Percentiles rank a stretch among this genome's conserved stretches.
These are phyloP conservation scores for Trichoderma reesei DNA, from an alignment of 495 filamentous ascomycete genomes.

Conservation along the genomic window DNA sequence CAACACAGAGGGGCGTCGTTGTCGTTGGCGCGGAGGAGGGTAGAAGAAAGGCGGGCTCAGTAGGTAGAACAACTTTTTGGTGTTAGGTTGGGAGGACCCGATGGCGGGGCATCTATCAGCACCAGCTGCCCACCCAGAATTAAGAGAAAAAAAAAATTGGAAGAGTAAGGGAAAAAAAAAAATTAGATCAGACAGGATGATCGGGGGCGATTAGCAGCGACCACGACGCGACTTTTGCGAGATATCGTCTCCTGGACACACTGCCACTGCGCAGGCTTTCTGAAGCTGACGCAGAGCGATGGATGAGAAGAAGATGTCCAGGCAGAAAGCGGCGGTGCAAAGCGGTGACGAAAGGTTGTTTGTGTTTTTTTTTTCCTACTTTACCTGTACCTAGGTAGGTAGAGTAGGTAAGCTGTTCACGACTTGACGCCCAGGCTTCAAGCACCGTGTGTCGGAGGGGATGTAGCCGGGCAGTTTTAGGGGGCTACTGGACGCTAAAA, in stretches of 20 bases:
- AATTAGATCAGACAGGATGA: slow-evolving; percentile 17
- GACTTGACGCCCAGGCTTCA: too few species aligned
- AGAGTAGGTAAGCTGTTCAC: too few species aligned
- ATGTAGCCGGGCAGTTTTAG: background rate
- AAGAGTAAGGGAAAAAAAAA: slow-evolving; percentile 24
- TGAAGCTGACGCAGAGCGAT: background rate
- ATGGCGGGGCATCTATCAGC: slow-evolving; percentile 10
- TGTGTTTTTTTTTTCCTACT: background rate
- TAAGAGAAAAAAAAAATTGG: slow-evolving; percentile 10
- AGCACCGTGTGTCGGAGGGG: too few species aligned
- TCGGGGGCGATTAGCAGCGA: background rate
- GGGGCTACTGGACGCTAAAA: background rate
- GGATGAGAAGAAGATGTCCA: slow-evolving; percentile 14
- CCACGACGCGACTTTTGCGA: background rate
- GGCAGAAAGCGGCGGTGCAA: slow-evolving; percentile 16
- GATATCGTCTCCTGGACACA: background rate
- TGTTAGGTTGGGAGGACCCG: slow-evolving; percentile 15
- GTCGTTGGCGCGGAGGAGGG: slow-evolving; percentile 4
- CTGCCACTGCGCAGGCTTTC: background rate
- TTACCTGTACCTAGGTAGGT: background rate
- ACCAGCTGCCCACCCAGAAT: background rate
- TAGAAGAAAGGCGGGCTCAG: slow-evolving; percentile 8
- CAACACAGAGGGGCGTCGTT: slow-evolving; percentile 14
- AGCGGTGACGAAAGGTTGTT: background rate
- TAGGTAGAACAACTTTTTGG: slow-evolving; percentile 16